These are phyloP conservation scores for Magnaporthiopsis incrustans DNA, from an alignment of 2,329 filamentous ascomycete genomes.

Conservation along the genomic window DNA sequence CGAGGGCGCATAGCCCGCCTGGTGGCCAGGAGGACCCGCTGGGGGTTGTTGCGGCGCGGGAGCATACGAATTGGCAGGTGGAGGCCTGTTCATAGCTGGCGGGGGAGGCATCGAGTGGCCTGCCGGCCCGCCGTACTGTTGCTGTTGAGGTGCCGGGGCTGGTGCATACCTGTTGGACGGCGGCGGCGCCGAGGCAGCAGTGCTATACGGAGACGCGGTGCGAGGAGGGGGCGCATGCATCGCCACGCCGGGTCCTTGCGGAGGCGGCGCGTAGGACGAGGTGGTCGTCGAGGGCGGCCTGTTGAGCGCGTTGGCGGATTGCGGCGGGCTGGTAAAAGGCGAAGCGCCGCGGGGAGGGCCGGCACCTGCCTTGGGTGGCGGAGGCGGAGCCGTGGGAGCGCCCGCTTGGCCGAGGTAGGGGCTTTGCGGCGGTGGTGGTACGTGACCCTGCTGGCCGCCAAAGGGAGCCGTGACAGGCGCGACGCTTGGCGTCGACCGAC, in stretches of 20 bases:
- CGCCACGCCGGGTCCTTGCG: constrained; percentile 28
- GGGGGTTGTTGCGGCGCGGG: constrained; percentile 26
- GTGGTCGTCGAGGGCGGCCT: constrained; percentile 50
- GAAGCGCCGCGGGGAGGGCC: constrained; percentile 65
- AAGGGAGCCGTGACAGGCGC: constrained; percentile 70
- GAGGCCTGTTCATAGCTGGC: constrained; percentile 34
- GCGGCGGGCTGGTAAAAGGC: constrained; percentile 53
- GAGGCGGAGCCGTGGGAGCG: constrained; percentile 65
- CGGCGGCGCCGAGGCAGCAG: constrained; percentile 62
- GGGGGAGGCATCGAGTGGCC: constrained; percentile 30
- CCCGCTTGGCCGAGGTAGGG: constrained; percentile 51
- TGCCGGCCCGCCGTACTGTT: constrained; percentile 26
- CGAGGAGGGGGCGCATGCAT: constrained; percentile 56
- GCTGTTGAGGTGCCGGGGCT: constrained; percentile 46
- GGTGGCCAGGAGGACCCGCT: constrained; percentile 17
- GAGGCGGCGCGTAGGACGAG: constrained; percentile 57
- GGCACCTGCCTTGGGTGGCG: constrained; percentile 69
- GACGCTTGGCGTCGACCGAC: constrained; percentile 65
- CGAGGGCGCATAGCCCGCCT: constrained; percentile 51
- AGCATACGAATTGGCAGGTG: constrained; percentile 37
- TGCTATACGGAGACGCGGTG: constrained; percentile 79
- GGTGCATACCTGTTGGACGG: constrained; percentile 71
- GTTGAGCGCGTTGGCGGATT: constrained; percentile 33
- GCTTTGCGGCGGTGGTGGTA: constrained; percentile 48
- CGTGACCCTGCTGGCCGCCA: constrained; percentile 48